These are phyloP conservation scores for Jasminum sambac DNA, from an alignment of 257 asterid species.

Conservation along the genomic window DNA sequence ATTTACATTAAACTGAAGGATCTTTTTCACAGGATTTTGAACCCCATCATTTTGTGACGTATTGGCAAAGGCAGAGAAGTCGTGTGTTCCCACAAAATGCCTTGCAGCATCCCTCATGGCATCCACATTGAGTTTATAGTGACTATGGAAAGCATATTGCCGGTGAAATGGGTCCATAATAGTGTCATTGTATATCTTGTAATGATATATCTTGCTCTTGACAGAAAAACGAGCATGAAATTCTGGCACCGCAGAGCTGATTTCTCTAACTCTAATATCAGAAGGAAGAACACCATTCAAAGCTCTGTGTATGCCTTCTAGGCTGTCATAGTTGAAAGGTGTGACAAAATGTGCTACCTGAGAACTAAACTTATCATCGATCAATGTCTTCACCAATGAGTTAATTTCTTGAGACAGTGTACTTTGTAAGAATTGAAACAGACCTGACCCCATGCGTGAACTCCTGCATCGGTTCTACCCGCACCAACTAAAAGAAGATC, in stretches of 20 bases:
- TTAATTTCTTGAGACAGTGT: constrained; percentile 9
- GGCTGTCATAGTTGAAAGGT: constrained; percentile 70
- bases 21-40: constrained; percentile 71
- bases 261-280: constrained; percentile 74
- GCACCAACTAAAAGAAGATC: constrained; percentile 76
- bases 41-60: constrained; percentile 64
- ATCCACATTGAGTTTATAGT: constrained; percentile 58
- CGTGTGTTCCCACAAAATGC: constrained; percentile 72
- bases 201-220: constrained; percentile 68
- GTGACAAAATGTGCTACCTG: constrained; percentile 88
- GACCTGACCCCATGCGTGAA: constrained; percentile 97
- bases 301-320: constrained; percentile 67
- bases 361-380: constrained; percentile 23
- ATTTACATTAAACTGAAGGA: constrained; percentile 63
- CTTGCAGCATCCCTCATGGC: constrained; percentile 77
- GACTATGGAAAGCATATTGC: constrained; percentile 70
- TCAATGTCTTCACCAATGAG: constrained; percentile 12
- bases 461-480: constrained; percentile 95
- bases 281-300: constrained; percentile 78
- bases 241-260: constrained; percentile 69
- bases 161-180: constrained; percentile 84
- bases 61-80: constrained; percentile 87
- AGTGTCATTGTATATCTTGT: constrained; percentile 69
- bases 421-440: constrained; percentile 22
- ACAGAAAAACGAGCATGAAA: constrained; percentile 96